A percentile compares a stretch with the other conserved stretches of the same genome.
Conservation (phyloP, 192 early-diverging fungal species). For the Coemansia sp. region DNA sequence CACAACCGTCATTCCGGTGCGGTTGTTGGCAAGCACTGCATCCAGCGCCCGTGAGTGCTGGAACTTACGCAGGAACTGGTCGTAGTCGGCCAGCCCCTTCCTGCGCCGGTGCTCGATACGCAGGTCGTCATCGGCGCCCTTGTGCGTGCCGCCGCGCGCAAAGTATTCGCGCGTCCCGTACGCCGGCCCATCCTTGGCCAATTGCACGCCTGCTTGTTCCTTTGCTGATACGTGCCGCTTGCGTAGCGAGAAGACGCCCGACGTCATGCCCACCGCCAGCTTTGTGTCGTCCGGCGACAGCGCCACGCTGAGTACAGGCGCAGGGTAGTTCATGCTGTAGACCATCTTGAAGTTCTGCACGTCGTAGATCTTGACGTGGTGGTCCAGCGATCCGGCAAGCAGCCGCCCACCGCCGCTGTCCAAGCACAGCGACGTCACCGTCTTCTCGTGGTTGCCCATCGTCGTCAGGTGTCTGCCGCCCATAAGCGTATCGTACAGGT, state of each 20-base stretch:
- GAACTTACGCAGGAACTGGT: constrained; percentile 80
- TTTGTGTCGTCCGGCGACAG: constrained; percentile 88
- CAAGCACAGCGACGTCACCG: constrained; percentile 85
- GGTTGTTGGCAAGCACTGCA: constrained; percentile 69
- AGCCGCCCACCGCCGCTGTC: constrained; percentile 75
- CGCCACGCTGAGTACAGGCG: constrained; percentile 87
- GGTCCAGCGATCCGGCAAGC: constrained; percentile 90
- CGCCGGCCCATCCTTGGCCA: constrained; percentile 32
- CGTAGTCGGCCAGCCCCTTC: constrained; percentile 72
- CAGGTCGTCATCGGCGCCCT: constrained; percentile 64
- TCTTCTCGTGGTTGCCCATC: constrained; percentile 94
- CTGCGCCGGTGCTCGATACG: constrained; percentile 68
- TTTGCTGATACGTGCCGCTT: constrained; percentile 76
- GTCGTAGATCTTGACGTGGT: constrained; percentile 94
- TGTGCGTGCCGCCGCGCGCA: constrained; percentile 60
- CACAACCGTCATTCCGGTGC: constrained; percentile 63
- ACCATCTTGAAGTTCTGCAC: constrained; percentile 84
- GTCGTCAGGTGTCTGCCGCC: constrained; percentile 76
- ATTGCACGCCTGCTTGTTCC: constrained; percentile 58
- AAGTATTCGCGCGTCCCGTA: constrained; percentile 75
- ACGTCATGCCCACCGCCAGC: constrained; percentile 90
- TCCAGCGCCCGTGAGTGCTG: constrained; percentile 90
- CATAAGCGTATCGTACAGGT: constrained; percentile 85
- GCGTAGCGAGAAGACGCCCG: constrained; percentile 83
- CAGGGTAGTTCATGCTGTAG: constrained; percentile 84